Evolutionary conservation across 1,139 yeast species (phyloP), one percentile per base, ranked within the genome.

Genomic region (Kluyveromyces marxianus): DNA sequence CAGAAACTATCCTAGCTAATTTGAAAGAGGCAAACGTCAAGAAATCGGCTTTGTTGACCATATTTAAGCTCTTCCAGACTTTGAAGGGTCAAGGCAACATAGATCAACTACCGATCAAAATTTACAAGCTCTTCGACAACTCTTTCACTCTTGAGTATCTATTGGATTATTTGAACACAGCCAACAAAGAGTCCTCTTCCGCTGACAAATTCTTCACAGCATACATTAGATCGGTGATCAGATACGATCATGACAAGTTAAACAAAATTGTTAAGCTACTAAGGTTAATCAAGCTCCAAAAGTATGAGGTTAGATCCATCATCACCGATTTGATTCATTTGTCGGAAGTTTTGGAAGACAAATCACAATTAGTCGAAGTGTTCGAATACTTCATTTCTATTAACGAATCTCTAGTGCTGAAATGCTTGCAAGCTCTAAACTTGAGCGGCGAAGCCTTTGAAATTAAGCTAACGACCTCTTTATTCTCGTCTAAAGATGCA

Each of bases 401-500:
- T 14, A 66, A 78, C 50, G 67, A 70, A 43, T 67, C 63, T 1
- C 53, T 70, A 32, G 75, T 84, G 47, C 42, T 68, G 10, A 57
- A 66, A 10, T 65, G 69, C 7, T 67, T 84, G 51, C 60, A 65
- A 3, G 61, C 67, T 1, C 52, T 69, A 27, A 65, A 68, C 27
- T 54, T 78, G 38, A 67, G 71, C 32, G 54, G 82, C 25, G 76
- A 76, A 35, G 72, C 76, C 10, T 72, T 87, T 53, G 96, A 87
- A 66, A 75, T 86, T 71, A 71, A 74, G 49, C 68, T 86, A 44
- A 83, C 85, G 68, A 71, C 82, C 1, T 79, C 88, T 1, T 68
- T 83, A 48, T 62, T 66, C 30, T 49, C 58, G 2, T 42, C 52
- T 7, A 50, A 54, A 29, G 61, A 58, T 10, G 57, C 54, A 21